These are phyloP conservation scores for Cryphonectria japonica DNA, from an alignment of 2,329 filamentous ascomycete species.

Conservation along the genomic window DNA sequence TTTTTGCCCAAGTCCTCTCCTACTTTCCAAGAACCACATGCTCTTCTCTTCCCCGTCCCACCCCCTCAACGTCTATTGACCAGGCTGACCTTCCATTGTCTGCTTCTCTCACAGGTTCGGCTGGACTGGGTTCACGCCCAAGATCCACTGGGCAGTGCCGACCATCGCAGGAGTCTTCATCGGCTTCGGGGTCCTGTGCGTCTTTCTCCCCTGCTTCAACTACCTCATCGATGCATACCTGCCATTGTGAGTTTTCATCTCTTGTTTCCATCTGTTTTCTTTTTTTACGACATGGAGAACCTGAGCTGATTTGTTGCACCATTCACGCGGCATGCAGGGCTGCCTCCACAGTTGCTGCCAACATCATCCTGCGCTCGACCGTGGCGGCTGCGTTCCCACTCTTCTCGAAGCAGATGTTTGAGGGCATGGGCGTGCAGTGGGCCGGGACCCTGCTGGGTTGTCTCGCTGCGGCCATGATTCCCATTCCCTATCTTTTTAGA, in stretches of 20 bases:
- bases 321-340: constrained; percentile 33
- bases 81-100: background rate
- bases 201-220: constrained; percentile 36
- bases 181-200: constrained; percentile 32
- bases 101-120: constrained; percentile 24
- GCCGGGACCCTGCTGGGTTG: constrained; percentile 43
- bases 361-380: constrained; percentile 42
- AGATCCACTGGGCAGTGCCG: constrained; percentile 32
- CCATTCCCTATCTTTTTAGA: constrained; percentile 42
- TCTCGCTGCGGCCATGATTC: constrained; percentile 41
- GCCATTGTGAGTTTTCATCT: constrained; percentile 39
- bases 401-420: constrained; percentile 42
- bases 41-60: too few species aligned
- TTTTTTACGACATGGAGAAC: too few species aligned
- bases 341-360: constrained; percentile 43
- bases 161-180: constrained; percentile 31
- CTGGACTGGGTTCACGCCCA: constrained; percentile 31
- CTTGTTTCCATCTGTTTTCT: background rate
- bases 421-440: constrained; percentile 43
- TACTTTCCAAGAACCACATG: too few species aligned
- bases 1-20: too few species aligned
- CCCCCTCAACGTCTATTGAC: too few species aligned
- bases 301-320: background rate
- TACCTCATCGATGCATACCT: constrained; percentile 45
- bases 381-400: constrained; percentile 42